phyloP scores from a whole-genome alignment of 805 yeast genomes.

The Babjeviella inositovora region DNA sequence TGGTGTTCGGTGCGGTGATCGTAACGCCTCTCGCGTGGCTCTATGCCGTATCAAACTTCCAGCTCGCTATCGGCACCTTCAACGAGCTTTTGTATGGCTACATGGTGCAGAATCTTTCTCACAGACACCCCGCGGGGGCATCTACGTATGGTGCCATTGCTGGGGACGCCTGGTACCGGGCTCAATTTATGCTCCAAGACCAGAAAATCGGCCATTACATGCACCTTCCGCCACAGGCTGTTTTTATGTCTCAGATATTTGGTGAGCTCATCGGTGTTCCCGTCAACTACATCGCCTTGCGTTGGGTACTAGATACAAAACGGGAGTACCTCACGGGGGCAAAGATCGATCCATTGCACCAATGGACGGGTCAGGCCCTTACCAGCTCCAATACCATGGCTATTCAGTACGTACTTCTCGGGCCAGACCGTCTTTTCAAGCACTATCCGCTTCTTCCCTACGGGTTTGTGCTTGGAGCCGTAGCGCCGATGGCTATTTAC shows the following conservation, averaged over 20 bases:
- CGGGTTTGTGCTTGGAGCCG: constrained; percentile 22
- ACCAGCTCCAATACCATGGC: constrained; percentile 27
- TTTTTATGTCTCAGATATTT: constrained; percentile 32
- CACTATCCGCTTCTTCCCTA: constrained; percentile 23
- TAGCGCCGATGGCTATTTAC: constrained; percentile 18
- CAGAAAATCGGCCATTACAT: constrained; percentile 37
- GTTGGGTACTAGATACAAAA: constrained; percentile 26
- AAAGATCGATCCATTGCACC: constrained; percentile 24
- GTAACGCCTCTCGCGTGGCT: constrained; percentile 32
- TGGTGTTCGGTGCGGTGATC: constrained; percentile 23
- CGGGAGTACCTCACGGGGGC: constrained; percentile 10
- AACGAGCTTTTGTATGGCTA: constrained; percentile 31
- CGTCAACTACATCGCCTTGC: constrained; percentile 27
- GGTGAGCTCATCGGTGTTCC: constrained; percentile 40
- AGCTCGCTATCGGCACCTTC: constrained; percentile 32
- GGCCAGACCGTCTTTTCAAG: constrained; percentile 25
- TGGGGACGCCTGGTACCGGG: constrained; percentile 36
- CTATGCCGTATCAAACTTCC: constrained; percentile 33
- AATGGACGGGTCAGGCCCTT: constrained; percentile 33
- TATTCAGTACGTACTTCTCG: constrained; percentile 31
- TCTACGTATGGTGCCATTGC: constrained; percentile 32
- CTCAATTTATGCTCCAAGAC: constrained; percentile 20
- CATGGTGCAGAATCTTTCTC: constrained; percentile 16
- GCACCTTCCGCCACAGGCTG: constrained; percentile 30
- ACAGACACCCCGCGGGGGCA: constrained; percentile 30